A percentile compares a stretch with the other conserved stretches of the same genome.
Conservation (phyloP, 2,329 filamentous ascomycete genomes). For the Microthyrium microscopicum region DNA sequence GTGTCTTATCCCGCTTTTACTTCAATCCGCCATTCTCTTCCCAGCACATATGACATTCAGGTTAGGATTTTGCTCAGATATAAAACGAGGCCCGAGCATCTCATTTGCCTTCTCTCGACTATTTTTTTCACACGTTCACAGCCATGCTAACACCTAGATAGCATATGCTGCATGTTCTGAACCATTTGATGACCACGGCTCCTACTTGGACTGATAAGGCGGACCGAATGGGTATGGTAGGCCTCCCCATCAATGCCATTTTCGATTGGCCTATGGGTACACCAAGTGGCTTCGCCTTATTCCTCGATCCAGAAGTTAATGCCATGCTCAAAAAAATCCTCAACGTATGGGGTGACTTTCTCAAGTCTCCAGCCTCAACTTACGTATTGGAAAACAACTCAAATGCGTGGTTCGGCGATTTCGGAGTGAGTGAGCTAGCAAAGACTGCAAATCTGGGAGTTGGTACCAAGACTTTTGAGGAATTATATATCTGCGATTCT, state of each 20-base stretch:
- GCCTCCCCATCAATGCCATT: conserved; percentile 36
- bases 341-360: conserved; percentile 25
- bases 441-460: too few species aligned
- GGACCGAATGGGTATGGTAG: conserved; percentile 24
- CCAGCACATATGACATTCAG: too few species aligned
- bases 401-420: conserved; percentile 20
- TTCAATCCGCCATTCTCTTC: too few species aligned
- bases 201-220: conserved; percentile 9
- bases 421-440: conserved; percentile 18
- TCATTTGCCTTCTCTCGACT: too few species aligned
- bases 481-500: conserved; percentile 43
- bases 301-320: conserved; percentile 34
- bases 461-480: conserved; percentile 36
- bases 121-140: background rate
- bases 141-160: too few species aligned
- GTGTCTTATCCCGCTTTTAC: conserved; percentile 43
- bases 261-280: conserved; percentile 41
- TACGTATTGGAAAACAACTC: conserved; percentile 16
- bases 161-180: too few species aligned
- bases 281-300: conserved; percentile 31
- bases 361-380: conserved; percentile 14
- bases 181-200: conserved; percentile 3
- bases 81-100: too few species aligned
- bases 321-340: conserved; percentile 30
- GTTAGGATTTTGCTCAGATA: too few species aligned